phyloP scores from a whole-genome alignment of 148 eudicot genomes.

The Nyssa sinensis region DNA sequence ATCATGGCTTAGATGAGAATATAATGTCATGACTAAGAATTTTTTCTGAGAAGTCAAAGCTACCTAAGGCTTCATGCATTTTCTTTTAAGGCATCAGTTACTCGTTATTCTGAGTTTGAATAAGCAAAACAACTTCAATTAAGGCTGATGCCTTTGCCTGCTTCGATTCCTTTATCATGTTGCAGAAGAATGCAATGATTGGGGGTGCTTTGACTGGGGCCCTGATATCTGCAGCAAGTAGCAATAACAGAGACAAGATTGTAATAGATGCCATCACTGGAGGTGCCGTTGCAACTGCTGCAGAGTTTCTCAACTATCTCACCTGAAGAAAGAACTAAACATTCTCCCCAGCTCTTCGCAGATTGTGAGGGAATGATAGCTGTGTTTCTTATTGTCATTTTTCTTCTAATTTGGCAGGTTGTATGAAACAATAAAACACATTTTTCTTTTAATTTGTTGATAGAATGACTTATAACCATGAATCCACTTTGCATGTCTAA shows the following conservation, averaged over 20 bases:
- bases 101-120: not conserved
- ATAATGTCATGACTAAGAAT: not conserved
- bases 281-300: constrained; percentile 90
- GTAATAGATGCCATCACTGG: constrained; percentile 72
- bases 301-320: constrained; percentile 57
- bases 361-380: not conserved
- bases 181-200: constrained; percentile 80
- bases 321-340: constrained; percentile 25
- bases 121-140: not conserved
- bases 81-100: not conserved
- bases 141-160: not conserved
- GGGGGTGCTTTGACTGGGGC: constrained; percentile 88
- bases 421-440: not conserved
- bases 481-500: not conserved
- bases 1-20: not conserved
- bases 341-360: not conserved
- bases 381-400: not conserved
- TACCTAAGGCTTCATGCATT: no score
- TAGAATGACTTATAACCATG: not conserved
- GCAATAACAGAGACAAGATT: constrained; percentile 56
- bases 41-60: not conserved
- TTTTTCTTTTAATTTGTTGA: not conserved
- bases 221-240: constrained; percentile 53
- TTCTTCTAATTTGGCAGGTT: not conserved
- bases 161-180: not conserved